Percentiles rank a stretch among this genome's conserved stretches.
Evolutionary conservation across 495 filamentous ascomycete species (phyloP).

Genomic region (Penicillium flavigenum): DNA sequence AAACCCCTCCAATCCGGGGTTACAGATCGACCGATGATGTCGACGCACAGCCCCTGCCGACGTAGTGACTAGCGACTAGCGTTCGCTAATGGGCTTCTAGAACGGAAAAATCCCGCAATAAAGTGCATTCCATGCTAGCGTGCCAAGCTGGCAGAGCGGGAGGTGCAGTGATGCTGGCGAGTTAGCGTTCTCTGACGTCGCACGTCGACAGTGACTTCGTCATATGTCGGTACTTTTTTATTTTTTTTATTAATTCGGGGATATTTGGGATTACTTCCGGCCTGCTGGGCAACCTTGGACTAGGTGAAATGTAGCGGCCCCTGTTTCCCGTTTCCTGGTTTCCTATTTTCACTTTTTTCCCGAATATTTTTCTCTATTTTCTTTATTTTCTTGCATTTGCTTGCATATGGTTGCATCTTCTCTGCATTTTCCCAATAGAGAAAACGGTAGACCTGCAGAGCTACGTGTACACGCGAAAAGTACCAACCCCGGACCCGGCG

Average conservation of each 20-base stretch:
- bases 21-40: constrained; percentile 18
- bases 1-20: constrained; percentile 15
- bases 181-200: constrained; percentile 1
- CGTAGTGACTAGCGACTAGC: not conserved
- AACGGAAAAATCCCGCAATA: constrained; percentile 29
- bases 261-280: not conserved
- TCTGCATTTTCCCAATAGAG: not conserved
- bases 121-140: constrained; percentile 3
- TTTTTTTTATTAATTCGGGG: not conserved
- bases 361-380: not conserved
- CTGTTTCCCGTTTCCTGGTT: not conserved
- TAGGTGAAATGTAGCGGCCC: not conserved
- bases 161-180: not conserved
- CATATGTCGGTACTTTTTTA: not conserved
- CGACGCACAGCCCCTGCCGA: constrained; percentile 19
- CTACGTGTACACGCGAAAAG: not conserved
- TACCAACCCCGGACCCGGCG: constrained; percentile 4
- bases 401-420: not conserved
- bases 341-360: not conserved
- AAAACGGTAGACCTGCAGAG: not conserved
- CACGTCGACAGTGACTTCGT: constrained; percentile 2
- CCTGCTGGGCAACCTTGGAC: not conserved
- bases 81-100: constrained; percentile 21
- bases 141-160: not conserved
- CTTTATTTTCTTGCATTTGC: not conserved